Evolutionary conservation across 2,329 filamentous ascomycete genomes (phyloP).

Genomic region (Metarhizium anisopliae): DNA sequence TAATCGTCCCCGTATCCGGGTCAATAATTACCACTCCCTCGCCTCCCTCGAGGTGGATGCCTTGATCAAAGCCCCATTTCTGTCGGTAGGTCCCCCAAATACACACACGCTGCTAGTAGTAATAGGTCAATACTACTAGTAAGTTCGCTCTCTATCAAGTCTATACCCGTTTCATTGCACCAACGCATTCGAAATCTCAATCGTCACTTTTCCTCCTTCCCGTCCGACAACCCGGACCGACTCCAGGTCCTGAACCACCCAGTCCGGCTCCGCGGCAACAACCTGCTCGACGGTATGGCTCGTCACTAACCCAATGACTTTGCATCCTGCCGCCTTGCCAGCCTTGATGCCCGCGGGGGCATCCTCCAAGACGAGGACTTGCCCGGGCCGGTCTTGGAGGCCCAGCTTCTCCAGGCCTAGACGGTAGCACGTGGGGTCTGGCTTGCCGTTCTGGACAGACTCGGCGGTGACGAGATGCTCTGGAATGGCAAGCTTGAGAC

Average conservation of each 20-base stretch:
- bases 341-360: slow-evolving; percentile 76
- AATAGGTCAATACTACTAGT: no score
- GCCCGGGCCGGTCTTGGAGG: slow-evolving; percentile 35
- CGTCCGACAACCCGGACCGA: slow-evolving; percentile 58
- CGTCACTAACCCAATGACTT: slow-evolving; percentile 75
- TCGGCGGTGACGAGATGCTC: slow-evolving; percentile 64
- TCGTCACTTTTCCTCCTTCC: slow-evolving; percentile 48
- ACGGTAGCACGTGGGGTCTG: slow-evolving; percentile 65
- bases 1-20: not conserved
- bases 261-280: slow-evolving; percentile 70
- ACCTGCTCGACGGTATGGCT: slow-evolving; percentile 71
- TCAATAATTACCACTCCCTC: not conserved
- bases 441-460: slow-evolving; percentile 67
- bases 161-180: slow-evolving; percentile 14
- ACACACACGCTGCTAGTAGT: no score
- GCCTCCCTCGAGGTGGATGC: not conserved
- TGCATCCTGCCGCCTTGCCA: slow-evolving; percentile 79
- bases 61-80: no score
- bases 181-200: slow-evolving; percentile 60
- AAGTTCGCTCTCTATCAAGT: no score
- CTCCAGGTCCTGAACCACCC: slow-evolving; percentile 71
- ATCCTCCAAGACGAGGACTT: slow-evolving; percentile 76
- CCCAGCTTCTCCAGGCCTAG: slow-evolving; percentile 57
- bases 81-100: no score
- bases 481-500: slow-evolving; percentile 56